Base-by-base conservation (phyloP, 2,329 filamentous ascomycete species). In the Rhynchosporium graminicola region DNA sequence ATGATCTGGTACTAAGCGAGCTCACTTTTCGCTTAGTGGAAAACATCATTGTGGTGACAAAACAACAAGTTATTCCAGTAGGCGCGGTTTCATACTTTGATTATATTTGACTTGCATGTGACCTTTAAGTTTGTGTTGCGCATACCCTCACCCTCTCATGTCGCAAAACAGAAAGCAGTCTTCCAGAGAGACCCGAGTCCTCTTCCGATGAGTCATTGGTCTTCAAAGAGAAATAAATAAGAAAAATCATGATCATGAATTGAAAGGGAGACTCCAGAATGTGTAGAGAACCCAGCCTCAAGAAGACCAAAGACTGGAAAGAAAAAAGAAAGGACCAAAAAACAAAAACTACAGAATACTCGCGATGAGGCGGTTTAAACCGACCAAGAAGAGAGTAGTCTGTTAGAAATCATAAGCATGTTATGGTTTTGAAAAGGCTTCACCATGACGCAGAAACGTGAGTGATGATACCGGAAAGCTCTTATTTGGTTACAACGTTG, bases 371-470 rank as follows among this genome's bases (percentile, higher is more conserved):
- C 45, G 45, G 4, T 20, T 26, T 8, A 20, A 46, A 20, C 45
- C 45, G 45, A 46, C 45, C 45, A n/a, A 46, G 45, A 46, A 46
- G 45, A 2, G n/a, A 46, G 20, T 20, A 26, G 45, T 46, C 45
- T 46, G n/a, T 46, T 20, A 46, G 45, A 46, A 46, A 46, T 26
- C 45, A 26, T 4, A 26, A 46, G 45, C 45, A 8, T 46, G 45
- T 46, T 46, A 46, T 46, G 45, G n/a, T 46, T 46, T 46, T 46
- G n/a, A 9, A 46, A 1, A 46, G 45, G 45, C 45, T 8, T 46
- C 45, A 46, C 45, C 45, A 26, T n/a, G n/a, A 46, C 45, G 45
- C 26, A 46, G 45, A 20, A 45, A 46, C n/a, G 45, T 46, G 45
- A 9, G 45, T 46, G 45, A n/a, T 46, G 45, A 26, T 36, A 26